Conservation (phyloP, 441 rosid species). For the Pelargonium citronellum region DNA sequence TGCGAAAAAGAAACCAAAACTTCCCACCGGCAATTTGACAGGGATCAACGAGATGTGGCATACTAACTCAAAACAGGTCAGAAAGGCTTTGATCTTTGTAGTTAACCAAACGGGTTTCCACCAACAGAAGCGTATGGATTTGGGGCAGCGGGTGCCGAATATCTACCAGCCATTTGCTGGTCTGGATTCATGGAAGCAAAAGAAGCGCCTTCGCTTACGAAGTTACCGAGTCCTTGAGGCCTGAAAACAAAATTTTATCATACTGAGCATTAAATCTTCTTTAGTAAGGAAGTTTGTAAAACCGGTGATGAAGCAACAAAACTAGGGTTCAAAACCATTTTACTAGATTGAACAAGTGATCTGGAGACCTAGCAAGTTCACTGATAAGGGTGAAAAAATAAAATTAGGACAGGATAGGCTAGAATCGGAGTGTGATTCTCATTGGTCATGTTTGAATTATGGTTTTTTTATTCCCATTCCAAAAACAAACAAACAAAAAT, state of each 20-base stretch:
- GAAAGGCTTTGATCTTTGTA: conserved; percentile 7
- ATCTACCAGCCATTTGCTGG: conserved; percentile 38
- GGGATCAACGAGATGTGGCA: conserved; percentile 33
- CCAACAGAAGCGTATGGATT: conserved; percentile 44
- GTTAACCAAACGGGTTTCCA: conserved; percentile 72
- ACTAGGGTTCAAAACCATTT: not conserved
- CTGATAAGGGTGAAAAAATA: not conserved
- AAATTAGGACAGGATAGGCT: too few species aligned
- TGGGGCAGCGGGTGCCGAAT: conserved; percentile 34
- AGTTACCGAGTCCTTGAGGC: conserved; percentile 36
- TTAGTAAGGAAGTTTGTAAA: not conserved
- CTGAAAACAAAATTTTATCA: conserved; percentile 28
- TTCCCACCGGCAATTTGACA: too few species aligned
- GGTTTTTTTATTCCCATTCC: too few species aligned
- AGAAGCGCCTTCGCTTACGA: conserved; percentile 30
- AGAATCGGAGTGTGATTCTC: too few species aligned
- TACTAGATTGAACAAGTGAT: not conserved
- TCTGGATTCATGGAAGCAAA: conserved; percentile 35
- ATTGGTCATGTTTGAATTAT: too few species aligned
- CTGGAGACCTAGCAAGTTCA: not conserved
- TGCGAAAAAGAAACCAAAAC: too few species aligned
- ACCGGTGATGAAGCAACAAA: not conserved
- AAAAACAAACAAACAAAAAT: too few species aligned
- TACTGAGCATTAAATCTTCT: not conserved
- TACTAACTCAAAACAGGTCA: conserved; percentile 6